Percentiles rank a stretch among this genome's conserved stretches.
Conservation (phyloP, 2,329 filamentous ascomycete species). For the Trichophaea hybrida region DNA sequence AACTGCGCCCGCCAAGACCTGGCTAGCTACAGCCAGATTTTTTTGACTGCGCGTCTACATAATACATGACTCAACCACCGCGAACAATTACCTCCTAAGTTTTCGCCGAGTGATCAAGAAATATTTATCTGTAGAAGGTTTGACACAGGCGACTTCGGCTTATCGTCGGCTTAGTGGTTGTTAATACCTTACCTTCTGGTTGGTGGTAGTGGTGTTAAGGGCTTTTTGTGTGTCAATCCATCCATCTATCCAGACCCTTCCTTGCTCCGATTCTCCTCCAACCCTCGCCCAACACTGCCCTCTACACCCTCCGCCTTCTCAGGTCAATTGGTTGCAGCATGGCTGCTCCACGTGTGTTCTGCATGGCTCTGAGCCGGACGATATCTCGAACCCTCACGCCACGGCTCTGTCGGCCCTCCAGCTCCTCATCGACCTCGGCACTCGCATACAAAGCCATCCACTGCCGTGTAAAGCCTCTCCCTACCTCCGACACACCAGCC, state of each 20-base stretch:
- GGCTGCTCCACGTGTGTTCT: constrained; percentile 2
- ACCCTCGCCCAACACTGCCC: background rate
- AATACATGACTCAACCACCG: too few species aligned
- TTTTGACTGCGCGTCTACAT: too few species aligned
- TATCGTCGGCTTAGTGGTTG: background rate
- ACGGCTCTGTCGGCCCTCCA: background rate
- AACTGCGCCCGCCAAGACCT: too few species aligned
- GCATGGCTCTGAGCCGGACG: background rate
- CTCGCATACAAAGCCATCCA: constrained; percentile 96
- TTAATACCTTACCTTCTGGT: too few species aligned
- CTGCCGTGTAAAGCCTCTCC: constrained; percentile 71
- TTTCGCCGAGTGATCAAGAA: too few species aligned
- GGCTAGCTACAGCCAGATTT: too few species aligned
- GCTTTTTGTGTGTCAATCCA: background rate
- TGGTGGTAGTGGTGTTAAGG: background rate
- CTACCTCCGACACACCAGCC: constrained; percentile 57
- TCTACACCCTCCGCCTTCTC: background rate
- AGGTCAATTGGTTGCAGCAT: constrained; percentile 1
- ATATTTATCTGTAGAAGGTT: too few species aligned
- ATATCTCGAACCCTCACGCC: background rate
- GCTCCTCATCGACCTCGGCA: constrained; percentile 64
- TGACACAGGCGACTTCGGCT: too few species aligned
- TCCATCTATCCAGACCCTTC: background rate
- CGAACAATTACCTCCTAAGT: too few species aligned
- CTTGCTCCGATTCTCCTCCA: background rate